These are phyloP conservation scores for Nicotiana rustica DNA, from an alignment of 305 asterid genomes.

Conservation along the genomic window DNA sequence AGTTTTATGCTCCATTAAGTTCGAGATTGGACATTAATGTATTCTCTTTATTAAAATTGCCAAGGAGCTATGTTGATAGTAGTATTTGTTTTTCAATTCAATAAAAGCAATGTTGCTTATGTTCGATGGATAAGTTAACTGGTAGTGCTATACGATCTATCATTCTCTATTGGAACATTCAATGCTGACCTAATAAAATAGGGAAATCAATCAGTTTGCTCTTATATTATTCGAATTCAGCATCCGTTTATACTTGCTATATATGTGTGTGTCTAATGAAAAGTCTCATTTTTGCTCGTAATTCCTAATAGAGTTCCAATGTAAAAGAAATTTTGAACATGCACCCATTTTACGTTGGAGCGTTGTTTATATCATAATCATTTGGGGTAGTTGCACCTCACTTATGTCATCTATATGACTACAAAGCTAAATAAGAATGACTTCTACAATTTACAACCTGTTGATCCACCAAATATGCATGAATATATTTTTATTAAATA, in stretches of 20 bases:
- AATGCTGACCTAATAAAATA: neutral
- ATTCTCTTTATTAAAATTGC: neutral
- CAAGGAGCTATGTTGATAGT: neutral
- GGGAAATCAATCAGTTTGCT: too few species aligned
- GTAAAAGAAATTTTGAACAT: too few species aligned
- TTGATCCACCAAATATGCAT: neutral
- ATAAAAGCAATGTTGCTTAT: neutral
- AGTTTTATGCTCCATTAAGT: neutral
- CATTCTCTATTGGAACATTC: neutral
- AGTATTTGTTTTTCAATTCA: conserved; percentile 1
- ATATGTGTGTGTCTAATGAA: too few species aligned
- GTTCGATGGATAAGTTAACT: neutral
- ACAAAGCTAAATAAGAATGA: too few species aligned
- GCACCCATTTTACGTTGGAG: too few species aligned
- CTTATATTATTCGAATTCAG: too few species aligned
- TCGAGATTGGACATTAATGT: neutral
- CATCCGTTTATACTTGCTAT: too few species aligned
- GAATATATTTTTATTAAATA: neutral
- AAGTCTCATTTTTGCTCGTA: too few species aligned
- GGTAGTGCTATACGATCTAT: neutral
- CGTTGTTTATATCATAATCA: too few species aligned
- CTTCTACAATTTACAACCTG: neutral
- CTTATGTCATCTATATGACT: too few species aligned
- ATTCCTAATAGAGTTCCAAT: too few species aligned
- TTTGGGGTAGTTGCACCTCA: too few species aligned